These are phyloP conservation scores for Tuber magnatum DNA, from an alignment of 495 filamentous ascomycete species.

Conservation along the genomic window DNA sequence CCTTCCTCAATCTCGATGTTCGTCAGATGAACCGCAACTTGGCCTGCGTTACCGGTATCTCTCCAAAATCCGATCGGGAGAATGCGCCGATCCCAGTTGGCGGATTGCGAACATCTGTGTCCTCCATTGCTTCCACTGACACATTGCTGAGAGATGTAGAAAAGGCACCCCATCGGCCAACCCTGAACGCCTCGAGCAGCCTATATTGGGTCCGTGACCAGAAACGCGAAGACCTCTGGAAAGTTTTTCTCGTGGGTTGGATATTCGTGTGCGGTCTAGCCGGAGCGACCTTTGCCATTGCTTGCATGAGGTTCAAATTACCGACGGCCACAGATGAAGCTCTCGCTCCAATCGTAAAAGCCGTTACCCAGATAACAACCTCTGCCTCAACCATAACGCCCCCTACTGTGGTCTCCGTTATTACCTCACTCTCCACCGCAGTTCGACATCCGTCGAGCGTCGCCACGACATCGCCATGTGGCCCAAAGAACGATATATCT, in stretches of 20 bases:
- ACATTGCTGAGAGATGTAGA: conserved; percentile 41
- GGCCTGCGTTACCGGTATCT: conserved; percentile 54
- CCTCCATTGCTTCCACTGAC: conserved; percentile 27
- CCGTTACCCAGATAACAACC: conserved; percentile 27
- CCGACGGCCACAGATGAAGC: conserved; percentile 22
- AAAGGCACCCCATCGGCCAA: conserved; percentile 34
- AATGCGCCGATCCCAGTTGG: conserved; percentile 29
- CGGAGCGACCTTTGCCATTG: conserved; percentile 37
- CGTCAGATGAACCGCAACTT: conserved; percentile 68
- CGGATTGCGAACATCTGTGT: conserved; percentile 28
- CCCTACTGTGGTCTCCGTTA: conserved; percentile 24
- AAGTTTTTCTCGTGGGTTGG: conserved; percentile 38
- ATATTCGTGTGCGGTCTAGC: conserved; percentile 35
- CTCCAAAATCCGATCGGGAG: conserved; percentile 22
- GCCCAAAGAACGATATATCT: conserved; percentile 27
- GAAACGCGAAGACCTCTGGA: conserved; percentile 37
- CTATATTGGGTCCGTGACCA: conserved; percentile 36
- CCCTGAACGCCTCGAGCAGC: conserved; percentile 22
- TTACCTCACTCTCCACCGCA: conserved; percentile 25
- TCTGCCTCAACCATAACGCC: conserved; percentile 17
- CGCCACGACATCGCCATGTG: conserved; percentile 15
- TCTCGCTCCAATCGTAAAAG: conserved; percentile 19
- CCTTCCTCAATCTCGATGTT: conserved; percentile 64
- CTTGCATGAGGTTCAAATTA: conserved; percentile 38
- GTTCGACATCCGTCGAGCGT: conserved; percentile 28